Conservation (phyloP, 2,329 filamentous ascomycete species). For the Aspergillus sojae region DNA sequence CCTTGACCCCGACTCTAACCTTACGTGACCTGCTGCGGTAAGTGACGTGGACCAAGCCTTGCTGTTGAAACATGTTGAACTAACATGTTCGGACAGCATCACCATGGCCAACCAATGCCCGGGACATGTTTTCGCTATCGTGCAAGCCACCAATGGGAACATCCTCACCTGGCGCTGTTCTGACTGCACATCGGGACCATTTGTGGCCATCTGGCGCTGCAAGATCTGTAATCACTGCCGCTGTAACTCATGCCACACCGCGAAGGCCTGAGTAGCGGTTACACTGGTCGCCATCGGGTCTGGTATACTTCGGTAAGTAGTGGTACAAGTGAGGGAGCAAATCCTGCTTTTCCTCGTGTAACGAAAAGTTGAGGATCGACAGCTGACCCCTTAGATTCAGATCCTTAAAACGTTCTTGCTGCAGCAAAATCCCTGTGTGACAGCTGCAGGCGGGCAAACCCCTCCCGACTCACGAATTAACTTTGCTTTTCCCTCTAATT, state of each 20-base stretch:
- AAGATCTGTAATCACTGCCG: constrained; percentile 46
- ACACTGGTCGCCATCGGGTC: constrained; percentile 11
- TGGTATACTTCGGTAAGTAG: constrained; percentile 3
- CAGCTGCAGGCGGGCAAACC: constrained; percentile 3
- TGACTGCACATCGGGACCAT: constrained; percentile 45
- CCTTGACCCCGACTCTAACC: not conserved
- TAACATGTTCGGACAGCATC: constrained; percentile 13
- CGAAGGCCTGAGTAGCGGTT: constrained; percentile 32
- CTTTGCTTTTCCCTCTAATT: not conserved
- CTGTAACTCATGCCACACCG: constrained; percentile 43
- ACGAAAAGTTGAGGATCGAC: not conserved
- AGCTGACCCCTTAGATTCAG: constrained; percentile 2
- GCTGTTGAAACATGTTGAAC: not conserved
- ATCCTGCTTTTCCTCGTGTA: constrained; percentile 5
- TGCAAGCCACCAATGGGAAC: constrained; percentile 46
- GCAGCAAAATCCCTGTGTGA: constrained; percentile 13
- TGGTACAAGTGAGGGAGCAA: not conserved
- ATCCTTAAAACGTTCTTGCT: not conserved
- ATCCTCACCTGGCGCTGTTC: constrained; percentile 48
- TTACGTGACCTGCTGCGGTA: constrained; percentile 2
- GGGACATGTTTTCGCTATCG: constrained; percentile 41
- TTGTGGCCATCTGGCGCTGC: constrained; percentile 47
- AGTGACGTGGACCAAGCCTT: constrained; percentile 1
- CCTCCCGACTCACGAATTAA: not conserved
- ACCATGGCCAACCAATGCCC: constrained; percentile 45